Evolutionary conservation across 441 rosid genomes (phyloP), one percentile per base, ranked within the genome.

Genomic region (Eugenia klotzschiana): DNA sequence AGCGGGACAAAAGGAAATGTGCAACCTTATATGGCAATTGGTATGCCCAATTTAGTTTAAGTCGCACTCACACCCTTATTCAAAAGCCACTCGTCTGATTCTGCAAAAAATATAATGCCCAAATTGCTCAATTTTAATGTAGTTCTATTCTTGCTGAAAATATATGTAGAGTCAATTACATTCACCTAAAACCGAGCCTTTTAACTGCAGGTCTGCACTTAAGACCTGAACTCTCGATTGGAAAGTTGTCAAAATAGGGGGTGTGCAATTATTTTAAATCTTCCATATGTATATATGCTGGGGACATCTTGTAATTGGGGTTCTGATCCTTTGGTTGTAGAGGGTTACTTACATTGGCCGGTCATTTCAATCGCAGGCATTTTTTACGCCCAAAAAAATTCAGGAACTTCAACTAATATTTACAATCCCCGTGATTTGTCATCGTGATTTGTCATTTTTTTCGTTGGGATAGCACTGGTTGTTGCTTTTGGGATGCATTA

Each of bases 1-100:
- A 83, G 90, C 93, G 80, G 98, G 99, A 82, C 89, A 92, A 85
- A 97, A 93, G 87, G 98, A 97, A 91, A 94, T 97, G 97, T 88
- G 94, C 86, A 91, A 84, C 90, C 90, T 96, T 86, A 89, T 96
- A 87, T 89, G 93, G 93, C 99, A 96, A 84, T 87, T 95, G 97
- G 99, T 96, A 90, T 54, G 87, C 86, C 81, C 55, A 69, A 69
- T 37, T 69, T 69, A 37, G 77, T 33, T 37, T 37, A 37, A 69
- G 77, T 69, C 77, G 20, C 77, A 10, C 13, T 69, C 25, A 20
- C 77, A 9, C 46, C 77, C 77, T 69, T 33, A 33, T 69, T 69
- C 46, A 69, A 40, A 69, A 20, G 77, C 77, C 77, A 18, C n/a
- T 18, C 3, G 7, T 69, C 25, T 69, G 25, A 69, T 69, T 69